Percentiles rank a stretch among this genome's conserved stretches.
phyloP scores from a whole-genome alignment of 176 grass and related monocot genomes.

The Miscanthus lutarioriparius region DNA sequence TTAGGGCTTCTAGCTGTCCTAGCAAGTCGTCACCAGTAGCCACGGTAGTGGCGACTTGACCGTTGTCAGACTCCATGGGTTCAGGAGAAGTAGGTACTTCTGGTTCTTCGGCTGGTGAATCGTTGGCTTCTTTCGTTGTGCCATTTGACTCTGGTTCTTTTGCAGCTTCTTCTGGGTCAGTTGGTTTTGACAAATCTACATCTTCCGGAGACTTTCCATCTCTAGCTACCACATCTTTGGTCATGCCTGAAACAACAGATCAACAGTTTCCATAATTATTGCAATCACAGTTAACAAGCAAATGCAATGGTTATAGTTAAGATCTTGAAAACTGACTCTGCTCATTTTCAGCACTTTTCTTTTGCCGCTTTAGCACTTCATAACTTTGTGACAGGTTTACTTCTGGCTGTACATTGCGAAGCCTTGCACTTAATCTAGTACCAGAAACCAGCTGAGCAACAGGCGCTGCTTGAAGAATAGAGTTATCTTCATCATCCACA shows the following conservation, averaged over 20 bases:
- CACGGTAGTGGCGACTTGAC: slow-evolving; percentile 1
- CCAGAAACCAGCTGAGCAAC: slow-evolving; percentile 73
- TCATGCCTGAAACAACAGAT: slow-evolving; percentile 36
- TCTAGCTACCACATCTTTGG: slow-evolving; percentile 52
- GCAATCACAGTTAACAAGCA: neutral
- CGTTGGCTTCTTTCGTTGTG: slow-evolving; percentile 33
- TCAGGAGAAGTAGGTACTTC: slow-evolving; percentile 44
- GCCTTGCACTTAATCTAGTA: slow-evolving; percentile 82
- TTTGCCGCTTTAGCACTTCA: slow-evolving; percentile 73
- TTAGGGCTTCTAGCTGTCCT: slow-evolving; percentile 49
- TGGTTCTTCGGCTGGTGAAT: slow-evolving; percentile 28
- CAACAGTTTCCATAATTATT: neutral
- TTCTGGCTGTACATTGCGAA: slow-evolving; percentile 92
- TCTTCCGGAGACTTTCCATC: slow-evolving; percentile 50
- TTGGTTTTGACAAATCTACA: slow-evolving; percentile 54
- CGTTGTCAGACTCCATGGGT: slow-evolving; percentile 42
- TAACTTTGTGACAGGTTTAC: slow-evolving; percentile 79
- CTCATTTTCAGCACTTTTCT: slow-evolving; percentile 74
- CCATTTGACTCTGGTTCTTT: slow-evolving; percentile 61
- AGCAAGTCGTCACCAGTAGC: slow-evolving; percentile 37
- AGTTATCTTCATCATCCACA: slow-evolving; percentile 56
- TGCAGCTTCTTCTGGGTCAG: slow-evolving; percentile 43
- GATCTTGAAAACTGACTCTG: slow-evolving; percentile 47
- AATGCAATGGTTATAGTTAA: neutral
- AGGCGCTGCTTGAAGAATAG: slow-evolving; percentile 65